A percentile compares a stretch with the other conserved stretches of the same genome.
Evolutionary conservation across 352 stramenopile species (phyloP).

Genomic region (Halophytophthora batemanensis): DNA sequence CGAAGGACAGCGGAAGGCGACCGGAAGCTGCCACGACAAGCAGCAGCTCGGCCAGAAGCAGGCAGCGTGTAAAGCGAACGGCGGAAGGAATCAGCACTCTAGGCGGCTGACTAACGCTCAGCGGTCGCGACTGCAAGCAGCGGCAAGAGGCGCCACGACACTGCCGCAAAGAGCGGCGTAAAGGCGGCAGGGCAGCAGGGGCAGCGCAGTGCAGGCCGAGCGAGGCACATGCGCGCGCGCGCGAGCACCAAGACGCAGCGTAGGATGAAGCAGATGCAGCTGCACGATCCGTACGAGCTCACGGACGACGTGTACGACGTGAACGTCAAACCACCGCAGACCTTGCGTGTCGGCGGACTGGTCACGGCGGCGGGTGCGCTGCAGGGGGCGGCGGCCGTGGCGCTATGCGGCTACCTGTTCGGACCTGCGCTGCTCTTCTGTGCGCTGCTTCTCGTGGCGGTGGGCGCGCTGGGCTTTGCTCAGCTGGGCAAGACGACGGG

Average conservation of each 20-base stretch:
- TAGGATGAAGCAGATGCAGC: conserved; percentile 27
- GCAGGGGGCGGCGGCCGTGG: conserved; percentile 24
- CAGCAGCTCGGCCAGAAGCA: no score
- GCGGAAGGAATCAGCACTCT: no score
- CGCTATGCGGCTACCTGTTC: conserved; percentile 34
- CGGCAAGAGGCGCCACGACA: no score
- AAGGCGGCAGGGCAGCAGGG: no score
- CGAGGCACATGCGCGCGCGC: conserved; percentile 23
- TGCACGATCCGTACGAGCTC: conserved; percentile 23
- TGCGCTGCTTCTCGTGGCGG: conserved; percentile 15
- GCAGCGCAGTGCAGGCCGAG: no score
- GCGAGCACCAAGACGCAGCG: conserved; percentile 33
- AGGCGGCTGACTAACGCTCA: no score
- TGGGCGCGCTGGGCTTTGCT: conserved; percentile 20
- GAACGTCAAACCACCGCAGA: conserved; percentile 6
- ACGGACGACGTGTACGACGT: conserved; percentile 19
- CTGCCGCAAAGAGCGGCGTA: no score
- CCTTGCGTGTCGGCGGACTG: conserved; percentile 35
- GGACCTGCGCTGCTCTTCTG: conserved; percentile 40
- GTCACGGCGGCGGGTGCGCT: conserved; percentile 31
- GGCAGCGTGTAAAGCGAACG: no score
- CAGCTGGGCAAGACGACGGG: conserved; percentile 13
- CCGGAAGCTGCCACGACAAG: neutral
- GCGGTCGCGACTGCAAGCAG: no score
- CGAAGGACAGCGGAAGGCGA: neutral